phyloP scores from a whole-genome alignment of 2,329 filamentous ascomycete genomes.

The Fusarium brachygibbosum region DNA sequence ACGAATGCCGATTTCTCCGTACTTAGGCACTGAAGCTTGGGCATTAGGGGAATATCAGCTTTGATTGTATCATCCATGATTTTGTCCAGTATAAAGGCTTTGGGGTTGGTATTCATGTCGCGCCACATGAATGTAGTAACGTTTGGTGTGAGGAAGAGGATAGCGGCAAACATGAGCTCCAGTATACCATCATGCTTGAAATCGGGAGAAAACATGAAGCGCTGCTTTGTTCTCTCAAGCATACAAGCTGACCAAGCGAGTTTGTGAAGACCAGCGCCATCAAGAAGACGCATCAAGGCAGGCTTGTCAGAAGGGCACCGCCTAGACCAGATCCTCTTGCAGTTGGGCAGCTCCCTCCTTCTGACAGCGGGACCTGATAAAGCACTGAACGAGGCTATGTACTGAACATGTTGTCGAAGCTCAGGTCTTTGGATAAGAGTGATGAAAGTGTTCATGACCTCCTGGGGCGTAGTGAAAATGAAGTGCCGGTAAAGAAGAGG shows the following conservation, averaged over 20 bases:
- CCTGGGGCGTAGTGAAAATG: slow-evolving; percentile 5
- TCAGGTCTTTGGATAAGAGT: slow-evolving; percentile 29
- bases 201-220: slow-evolving; percentile 35
- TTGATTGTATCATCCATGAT: slow-evolving; percentile 2
- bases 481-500: slow-evolving; percentile 39
- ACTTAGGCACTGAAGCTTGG: slow-evolving; percentile 11
- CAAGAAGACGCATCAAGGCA: slow-evolving; percentile 19
- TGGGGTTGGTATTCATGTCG: slow-evolving; percentile 31
- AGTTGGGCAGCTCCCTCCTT: slow-evolving; percentile 1
- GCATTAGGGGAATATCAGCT: slow-evolving; percentile 21
- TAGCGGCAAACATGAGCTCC: slow-evolving; percentile 32
- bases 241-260: slow-evolving; percentile 28
- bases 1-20: slow-evolving; percentile 20
- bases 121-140: slow-evolving; percentile 30
- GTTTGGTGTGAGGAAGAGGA: slow-evolving; percentile 26
- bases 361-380: neutral
- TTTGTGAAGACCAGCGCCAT: slow-evolving; percentile 11
- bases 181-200: slow-evolving; percentile 36
- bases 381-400: slow-evolving; percentile 14
- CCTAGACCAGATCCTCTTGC: slow-evolving; percentile 20
- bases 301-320: slow-evolving; percentile 19
- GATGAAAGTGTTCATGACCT: slow-evolving; percentile 32
- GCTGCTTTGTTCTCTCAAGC: slow-evolving; percentile 17
- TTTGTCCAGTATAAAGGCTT: slow-evolving; percentile 7
- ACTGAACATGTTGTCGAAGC: slow-evolving; percentile 26